Evolutionary conservation across 768 basidiomycete genomes (phyloP).

Genomic region (Termitomyces sp.): DNA sequence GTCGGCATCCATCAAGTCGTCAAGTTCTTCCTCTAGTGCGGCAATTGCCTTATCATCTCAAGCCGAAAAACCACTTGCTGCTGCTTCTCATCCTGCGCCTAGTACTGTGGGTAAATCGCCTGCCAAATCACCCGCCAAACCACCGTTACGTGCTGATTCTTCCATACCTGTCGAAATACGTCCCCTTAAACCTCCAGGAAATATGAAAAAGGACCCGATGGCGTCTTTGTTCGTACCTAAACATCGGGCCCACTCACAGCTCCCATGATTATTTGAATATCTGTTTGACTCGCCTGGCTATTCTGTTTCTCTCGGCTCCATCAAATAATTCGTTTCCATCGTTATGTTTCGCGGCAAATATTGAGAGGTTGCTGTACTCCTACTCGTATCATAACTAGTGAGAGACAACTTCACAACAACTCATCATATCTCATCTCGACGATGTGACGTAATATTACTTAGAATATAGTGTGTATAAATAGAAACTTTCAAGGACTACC

Average conservation of each 20-base stretch:
- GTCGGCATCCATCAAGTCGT: slow-evolving; percentile 8
- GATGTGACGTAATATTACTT: not conserved
- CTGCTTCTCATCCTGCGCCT: slow-evolving; percentile 15
- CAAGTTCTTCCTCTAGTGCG: slow-evolving; percentile 1
- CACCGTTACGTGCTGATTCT: slow-evolving; percentile 10
- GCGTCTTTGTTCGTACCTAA: slow-evolving; percentile 69
- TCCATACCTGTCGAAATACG: slow-evolving; percentile 24
- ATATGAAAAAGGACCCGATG: slow-evolving; percentile 63
- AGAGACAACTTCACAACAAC: not conserved
- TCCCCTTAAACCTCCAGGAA: slow-evolving; percentile 33
- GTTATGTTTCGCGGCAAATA: too few species aligned
- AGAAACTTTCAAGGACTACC: not conserved
- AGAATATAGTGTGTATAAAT: not conserved
- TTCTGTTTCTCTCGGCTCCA: not conserved
- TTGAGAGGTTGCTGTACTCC: not conserved
- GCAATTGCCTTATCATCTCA: slow-evolving; percentile 13
- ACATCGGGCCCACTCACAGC: slow-evolving; percentile 61
- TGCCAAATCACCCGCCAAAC: slow-evolving; percentile 8
- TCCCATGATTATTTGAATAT: slow-evolving; percentile 33
- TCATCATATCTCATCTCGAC: not conserved
- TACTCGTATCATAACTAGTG: not conserved
- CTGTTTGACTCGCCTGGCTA: not conserved
- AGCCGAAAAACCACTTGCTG: slow-evolving; percentile 12
- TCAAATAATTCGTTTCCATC: too few species aligned
- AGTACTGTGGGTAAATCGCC: slow-evolving; percentile 7